Base-by-base conservation (phyloP, 139 green algal species). In the Raphidocelis subcapitata region DNA sequence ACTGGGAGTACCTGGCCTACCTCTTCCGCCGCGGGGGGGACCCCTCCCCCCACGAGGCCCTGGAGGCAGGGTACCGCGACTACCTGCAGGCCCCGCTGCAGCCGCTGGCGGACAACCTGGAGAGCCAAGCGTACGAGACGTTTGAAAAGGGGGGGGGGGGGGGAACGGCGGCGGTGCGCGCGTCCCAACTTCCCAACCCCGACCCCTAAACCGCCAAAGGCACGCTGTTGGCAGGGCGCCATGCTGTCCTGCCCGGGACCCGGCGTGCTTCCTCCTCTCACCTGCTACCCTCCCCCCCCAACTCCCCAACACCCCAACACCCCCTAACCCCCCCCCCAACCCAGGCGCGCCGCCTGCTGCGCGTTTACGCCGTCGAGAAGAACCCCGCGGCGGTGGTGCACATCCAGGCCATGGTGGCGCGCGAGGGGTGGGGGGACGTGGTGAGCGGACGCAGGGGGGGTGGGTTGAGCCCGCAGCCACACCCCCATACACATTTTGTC, bases 101-200 rank as follows among this genome's bases (percentile, higher is more conserved):
- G n/a, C n/a, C n/a, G n/a, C n/a, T n/a, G n/a, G n/a, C 95, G 82
- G 94, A 99, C 84, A 97, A 99, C 83, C 83, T 99, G 35, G 95
- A 99, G 81, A 89, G 75, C 31, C 81, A 87, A 37, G 98, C 96
- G 15, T 99, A 99, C 73, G 96, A 99, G 79, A 95, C 90, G 4
- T 99, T 99, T 84, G 96, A 99, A 81, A 86, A 87, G 71, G n/a
- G n/a, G n/a, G n/a, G n/a, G n/a, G n/a, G n/a, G n/a, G n/a, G n/a
- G n/a, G n/a, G n/a, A n/a, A n/a, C n/a, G n/a, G n/a, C n/a, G n/a
- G n/a, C n/a, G n/a, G n/a, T n/a, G n/a, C n/a, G n/a, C n/a, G n/a
- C n/a, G n/a, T n/a, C n/a, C n/a, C n/a, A n/a, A n/a, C n/a, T n/a
- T n/a, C n/a, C n/a, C n/a, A n/a, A n/a, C n/a, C n/a, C n/a, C n/a